Conservation (phyloP, 73 alveolate genomes). For the Tetrahymena elliotti region DNA sequence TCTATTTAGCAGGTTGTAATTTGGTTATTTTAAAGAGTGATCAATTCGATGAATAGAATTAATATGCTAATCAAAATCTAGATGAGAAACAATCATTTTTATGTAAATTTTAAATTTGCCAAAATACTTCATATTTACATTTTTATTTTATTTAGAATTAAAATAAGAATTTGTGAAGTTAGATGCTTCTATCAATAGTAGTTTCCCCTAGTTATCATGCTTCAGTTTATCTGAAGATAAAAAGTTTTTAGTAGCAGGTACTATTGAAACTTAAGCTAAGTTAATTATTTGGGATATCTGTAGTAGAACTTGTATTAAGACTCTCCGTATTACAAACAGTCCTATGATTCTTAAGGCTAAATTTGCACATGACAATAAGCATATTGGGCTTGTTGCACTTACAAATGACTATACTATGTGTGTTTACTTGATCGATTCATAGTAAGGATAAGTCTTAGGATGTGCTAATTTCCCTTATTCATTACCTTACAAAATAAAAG, state of each 20-base stretch:
- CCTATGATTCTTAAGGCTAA: slow-evolving; percentile 57
- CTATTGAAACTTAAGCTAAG: slow-evolving; percentile 68
- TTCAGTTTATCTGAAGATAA: slow-evolving; percentile 65
- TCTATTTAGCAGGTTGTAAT: slow-evolving; percentile 73
- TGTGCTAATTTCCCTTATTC: slow-evolving; percentile 73
- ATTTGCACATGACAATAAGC: slow-evolving; percentile 71
- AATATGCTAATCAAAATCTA: neutral
- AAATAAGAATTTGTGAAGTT: slow-evolving; percentile 23
- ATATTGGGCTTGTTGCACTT: slow-evolving; percentile 60
- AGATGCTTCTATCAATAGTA: slow-evolving; percentile 18
- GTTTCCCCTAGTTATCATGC: slow-evolving; percentile 63
- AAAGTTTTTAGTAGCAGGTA: slow-evolving; percentile 66
- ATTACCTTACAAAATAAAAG: slow-evolving; percentile 88
- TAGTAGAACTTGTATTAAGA: slow-evolving; percentile 57
- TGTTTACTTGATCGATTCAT: slow-evolving; percentile 67
- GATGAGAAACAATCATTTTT: neutral
- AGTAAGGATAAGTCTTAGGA: slow-evolving; percentile 44
- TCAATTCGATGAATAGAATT: slow-evolving; percentile 9
- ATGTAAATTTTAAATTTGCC: neutral
- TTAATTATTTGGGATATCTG: slow-evolving; percentile 78
- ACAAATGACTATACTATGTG: slow-evolving; percentile 71
- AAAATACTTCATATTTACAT: neutral
- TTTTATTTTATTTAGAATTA: neutral
- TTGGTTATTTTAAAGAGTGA: slow-evolving; percentile 53
- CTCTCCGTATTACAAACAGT: slow-evolving; percentile 47